Conservation (phyloP, 768 basidiomycete species). For the Suillus americanus region DNA sequence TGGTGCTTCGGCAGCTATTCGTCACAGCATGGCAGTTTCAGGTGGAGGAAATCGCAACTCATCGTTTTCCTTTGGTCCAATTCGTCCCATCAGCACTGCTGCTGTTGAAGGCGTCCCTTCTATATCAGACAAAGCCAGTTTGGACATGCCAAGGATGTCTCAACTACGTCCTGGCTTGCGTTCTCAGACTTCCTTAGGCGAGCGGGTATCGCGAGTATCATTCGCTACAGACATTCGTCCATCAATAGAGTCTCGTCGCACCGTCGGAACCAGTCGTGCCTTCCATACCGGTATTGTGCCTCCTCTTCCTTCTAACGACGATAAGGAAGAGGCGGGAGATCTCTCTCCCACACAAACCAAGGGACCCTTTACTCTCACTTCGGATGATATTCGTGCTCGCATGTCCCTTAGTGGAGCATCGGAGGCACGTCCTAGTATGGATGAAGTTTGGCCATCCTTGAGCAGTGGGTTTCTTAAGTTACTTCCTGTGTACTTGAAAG, state of each 20-base stretch:
- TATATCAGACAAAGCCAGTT: slow-evolving; percentile 36
- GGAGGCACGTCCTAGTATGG: slow-evolving; percentile 40
- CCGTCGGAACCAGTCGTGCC: slow-evolving; percentile 37
- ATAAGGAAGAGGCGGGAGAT: slow-evolving; percentile 24
- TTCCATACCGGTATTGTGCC: slow-evolving; percentile 42
- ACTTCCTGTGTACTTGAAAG: neutral
- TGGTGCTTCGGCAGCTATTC: slow-evolving; percentile 73
- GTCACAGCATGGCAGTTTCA: slow-evolving; percentile 58
- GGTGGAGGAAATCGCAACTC: slow-evolving; percentile 38
- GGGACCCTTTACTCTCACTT: slow-evolving; percentile 44
- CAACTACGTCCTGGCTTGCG: slow-evolving; percentile 57
- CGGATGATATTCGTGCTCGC: slow-evolving; percentile 62
- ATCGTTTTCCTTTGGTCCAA: slow-evolving; percentile 59
- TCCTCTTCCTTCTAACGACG: slow-evolving; percentile 38
- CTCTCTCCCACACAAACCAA: slow-evolving; percentile 45
- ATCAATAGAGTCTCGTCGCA: slow-evolving; percentile 43
- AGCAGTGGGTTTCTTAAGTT: slow-evolving; percentile 44
- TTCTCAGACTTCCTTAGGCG: slow-evolving; percentile 41
- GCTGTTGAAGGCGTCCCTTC: slow-evolving; percentile 42
- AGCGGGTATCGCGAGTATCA: slow-evolving; percentile 62
- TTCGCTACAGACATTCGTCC: slow-evolving; percentile 64
- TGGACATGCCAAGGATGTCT: slow-evolving; percentile 38
- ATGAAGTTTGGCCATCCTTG: slow-evolving; percentile 70
- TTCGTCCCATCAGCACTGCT: slow-evolving; percentile 46
- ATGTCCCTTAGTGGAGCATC: slow-evolving; percentile 38